Evolutionary conservation across 768 basidiomycete species (phyloP), one percentile per base, ranked within the genome.

Genomic region (Auricularia sp.): DNA sequence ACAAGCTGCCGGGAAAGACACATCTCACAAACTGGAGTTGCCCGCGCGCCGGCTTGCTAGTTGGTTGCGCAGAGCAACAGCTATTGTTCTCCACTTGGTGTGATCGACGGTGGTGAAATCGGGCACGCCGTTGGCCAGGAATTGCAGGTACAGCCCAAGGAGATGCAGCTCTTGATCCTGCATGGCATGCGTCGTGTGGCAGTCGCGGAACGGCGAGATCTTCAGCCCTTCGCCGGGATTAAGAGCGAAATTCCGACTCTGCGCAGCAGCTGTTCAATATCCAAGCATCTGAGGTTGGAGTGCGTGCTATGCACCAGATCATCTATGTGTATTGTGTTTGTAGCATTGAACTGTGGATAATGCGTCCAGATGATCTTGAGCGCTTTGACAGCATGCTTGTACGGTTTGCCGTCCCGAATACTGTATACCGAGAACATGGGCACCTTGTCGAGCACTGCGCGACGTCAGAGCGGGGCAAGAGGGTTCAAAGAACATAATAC

Each of bases 351-450:
- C 71, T 89, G 88, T 5, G 90, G 87, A 70, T 92, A 90, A 69
- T 87, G 85, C 67, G 88, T 89, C 92, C 92, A 95, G 62, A 95
- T 89, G 59, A 94, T 90, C 69, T 89, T 85, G 10, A 92, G 79
- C 4, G 89, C 81, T 42, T 93, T 93, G 39, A 93, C 90, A 44
- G 85, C 86, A 71, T 94, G 92, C 61, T 83, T 83, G 81, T 87
- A 90, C 7, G 86, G 81, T 71, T 90, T 85, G 3, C 82, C 86
- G 63, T 90, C 85, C 35, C 86, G 79, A 69, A 84, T 83, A 1
- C 85, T 83, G 74, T 92, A 93, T 1, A 94, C 89, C 3, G 86
- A 88, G 74, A 94, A 95, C 93, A 95, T 96, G 66, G 83, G 84
- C 1, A 85, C 89, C 73, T 92, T 89, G 79, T 96, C 94, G 29